Conservation (phyloP, 2,329 filamentous ascomycete genomes). For the Xylariaceae sp. region DNA sequence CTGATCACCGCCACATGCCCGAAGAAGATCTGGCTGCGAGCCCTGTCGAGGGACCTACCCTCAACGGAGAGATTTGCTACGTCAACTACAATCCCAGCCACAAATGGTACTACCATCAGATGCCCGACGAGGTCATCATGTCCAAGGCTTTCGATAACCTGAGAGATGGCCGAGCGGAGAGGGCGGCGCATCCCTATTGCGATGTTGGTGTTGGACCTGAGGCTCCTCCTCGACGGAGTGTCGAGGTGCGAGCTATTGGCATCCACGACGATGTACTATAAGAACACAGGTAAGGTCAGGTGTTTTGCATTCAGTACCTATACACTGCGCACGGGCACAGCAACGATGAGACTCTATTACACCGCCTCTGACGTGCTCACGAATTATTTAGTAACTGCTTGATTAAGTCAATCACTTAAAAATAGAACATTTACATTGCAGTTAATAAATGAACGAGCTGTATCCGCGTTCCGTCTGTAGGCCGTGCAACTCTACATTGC, state of each 20-base stretch:
- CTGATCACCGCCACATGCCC: background rate
- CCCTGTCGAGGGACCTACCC: background rate
- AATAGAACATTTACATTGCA: too few relatives aligned
- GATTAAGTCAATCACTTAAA: too few relatives aligned
- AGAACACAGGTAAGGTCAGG: too few relatives aligned
- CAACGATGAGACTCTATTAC: too few relatives aligned
- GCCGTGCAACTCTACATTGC: too few relatives aligned
- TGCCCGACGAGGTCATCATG: background rate
- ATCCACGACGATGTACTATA: background rate
- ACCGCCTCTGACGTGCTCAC: too few relatives aligned
- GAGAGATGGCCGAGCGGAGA: background rate
- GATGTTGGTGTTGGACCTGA: background rate
- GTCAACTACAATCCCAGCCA: background rate
- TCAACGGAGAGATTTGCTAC: conserved; percentile 1
- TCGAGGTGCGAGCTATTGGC: background rate
- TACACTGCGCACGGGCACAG: too few relatives aligned
- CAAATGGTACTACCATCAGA: background rate
- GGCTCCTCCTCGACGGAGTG: background rate
- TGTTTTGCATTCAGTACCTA: too few relatives aligned
- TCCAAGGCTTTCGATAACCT: conserved; percentile 1
- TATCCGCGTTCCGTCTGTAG: too few relatives aligned
- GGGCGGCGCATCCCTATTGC: background rate
- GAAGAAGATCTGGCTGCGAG: background rate
- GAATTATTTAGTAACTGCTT: too few relatives aligned
- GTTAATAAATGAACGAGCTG: too few relatives aligned